Base-by-base conservation (phyloP, 2,329 filamentous ascomycete species). In the Arthrinium phaeospermum region DNA sequence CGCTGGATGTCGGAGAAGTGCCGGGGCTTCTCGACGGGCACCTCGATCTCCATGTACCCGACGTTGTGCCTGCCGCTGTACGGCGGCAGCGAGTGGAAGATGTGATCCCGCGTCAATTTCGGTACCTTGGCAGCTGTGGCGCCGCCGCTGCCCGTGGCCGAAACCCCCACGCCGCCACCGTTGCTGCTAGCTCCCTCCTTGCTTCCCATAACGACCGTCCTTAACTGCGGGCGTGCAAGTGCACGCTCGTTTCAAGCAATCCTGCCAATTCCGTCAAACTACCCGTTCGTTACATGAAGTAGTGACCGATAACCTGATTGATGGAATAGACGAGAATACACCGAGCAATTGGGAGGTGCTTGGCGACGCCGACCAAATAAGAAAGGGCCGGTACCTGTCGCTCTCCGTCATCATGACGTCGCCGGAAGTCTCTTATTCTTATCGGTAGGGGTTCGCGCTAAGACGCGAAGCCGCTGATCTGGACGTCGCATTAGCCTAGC, bases 1-100 rank as follows among this genome's bases (percentile, higher is more conserved):
- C 57, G 30, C 34, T 41, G 19, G 57, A 64, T 64, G 34, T 64
- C 22, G 57, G 57, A 64, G 19, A 64, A 64, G 57, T 64, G 57
- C 0, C 57, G 34, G 19, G 57, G 57, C 34, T 22, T n/a, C 19
- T 64, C 34, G 34, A 64, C 57, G 57, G 57, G 57, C 19, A 64
- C 57, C 34, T 64, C 57, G 34, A 64, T 41, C 34, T 64, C 57
- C 34, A 64, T 2, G 34, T 64, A 64, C 19, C 57, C 57, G 8
- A 64, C 57, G 22, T n/a, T 41, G 57, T 64, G 34, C 3, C 12
- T 37, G 19, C 57, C 57, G 34, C 34, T 41, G 57, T 64, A 64
- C 19, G 57, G 57, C 34, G 57, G 57, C 19, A 64, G 57, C 8
- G 22, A n/a, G 22, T 41, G 57, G 57, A 64, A 64, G 19, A 64